A percentile compares a stretch with the other conserved stretches of the same genome.
phyloP scores from a whole-genome alignment of 2,329 filamentous ascomycete species.

The Amphichorda felina region DNA sequence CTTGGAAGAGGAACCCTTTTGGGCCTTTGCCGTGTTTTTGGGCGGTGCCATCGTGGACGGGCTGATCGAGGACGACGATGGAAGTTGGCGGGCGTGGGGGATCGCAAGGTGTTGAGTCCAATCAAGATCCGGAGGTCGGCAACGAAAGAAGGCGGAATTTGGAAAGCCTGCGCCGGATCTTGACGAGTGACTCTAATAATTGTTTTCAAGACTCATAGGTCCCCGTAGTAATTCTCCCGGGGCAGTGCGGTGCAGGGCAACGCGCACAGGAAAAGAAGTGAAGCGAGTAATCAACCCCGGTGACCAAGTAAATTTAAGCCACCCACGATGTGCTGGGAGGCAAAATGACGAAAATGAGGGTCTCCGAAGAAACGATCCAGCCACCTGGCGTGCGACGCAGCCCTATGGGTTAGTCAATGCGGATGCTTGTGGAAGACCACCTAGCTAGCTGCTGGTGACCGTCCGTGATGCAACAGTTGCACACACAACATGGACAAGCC shows the following conservation, averaged over 20 bases:
- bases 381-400: neutral
- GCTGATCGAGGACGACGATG: slow-evolving; percentile 1
- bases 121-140: slow-evolving; percentile 4
- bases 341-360: too few relatives aligned
- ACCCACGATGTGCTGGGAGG: too few relatives aligned
- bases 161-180: slow-evolving; percentile 9
- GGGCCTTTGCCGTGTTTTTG: slow-evolving; percentile 19
- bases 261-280: too few relatives aligned
- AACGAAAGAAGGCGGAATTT: neutral
- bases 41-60: slow-evolving; percentile 17
- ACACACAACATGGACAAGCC: neutral
- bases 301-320: too few relatives aligned
- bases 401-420: neutral
- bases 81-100: slow-evolving; percentile 2
- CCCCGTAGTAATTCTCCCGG: neutral
- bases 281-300: too few relatives aligned
- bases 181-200: slow-evolving; percentile 12
- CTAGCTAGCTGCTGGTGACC: slow-evolving; percentile 4
- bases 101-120: slow-evolving; percentile 1
- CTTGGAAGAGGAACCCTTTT: slow-evolving; percentile 7
- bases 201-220: neutral
- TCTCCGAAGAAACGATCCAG: too few relatives aligned
- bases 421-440: slow-evolving; percentile 3
- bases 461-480: slow-evolving; percentile 1
- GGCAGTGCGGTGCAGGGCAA: neutral